Base-by-base conservation (phyloP, 2,329 filamentous ascomycete genomes). In the Blastomyces parvus region DNA sequence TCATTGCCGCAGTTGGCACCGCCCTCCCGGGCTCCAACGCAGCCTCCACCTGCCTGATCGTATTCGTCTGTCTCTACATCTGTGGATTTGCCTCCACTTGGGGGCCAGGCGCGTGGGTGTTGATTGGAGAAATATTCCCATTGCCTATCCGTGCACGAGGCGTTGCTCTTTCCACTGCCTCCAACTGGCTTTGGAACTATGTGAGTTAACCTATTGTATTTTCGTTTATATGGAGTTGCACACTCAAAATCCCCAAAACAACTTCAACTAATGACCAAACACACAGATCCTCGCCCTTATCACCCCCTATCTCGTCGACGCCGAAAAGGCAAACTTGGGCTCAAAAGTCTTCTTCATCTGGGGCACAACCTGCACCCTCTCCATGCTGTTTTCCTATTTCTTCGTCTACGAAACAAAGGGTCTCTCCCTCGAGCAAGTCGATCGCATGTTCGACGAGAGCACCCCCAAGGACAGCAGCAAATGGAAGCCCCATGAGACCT, bases 111-210 rank as follows among this genome's bases (percentile, higher is more conserved):
- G 80, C 79, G 8, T 82, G 81, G 81, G 77, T 82, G 56, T 73
- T 82, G 65, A 81, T 82, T 63, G 80, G 84, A 0, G 85, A 88
- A 71, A 76, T 88, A 30, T 87, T 82, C 73, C 84, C 86, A 0
- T 79, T 85, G 42, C 80, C 83, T 19, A 79, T 86, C 5, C 83
- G 86, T 66, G 84, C 83, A 61, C 87, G 86, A 73, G 85, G 83
- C 17, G 83, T 86, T 19, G 83, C 84, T 0, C 74, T 88, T 14
- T 76, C 83, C 19, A 87, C 84, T 0, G 81, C 82, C 0, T 79
- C 78, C 14, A 87, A 87, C 74, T 87, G 85, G 85, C 80, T 81
- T 63, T 85, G 85, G 71, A 84, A 84, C 79, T 65, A 80, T 69
- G 80, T 82, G 70, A 77, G 81, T 68, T 82, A 33, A 33, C 13